Evolutionary conservation across 495 filamentous ascomycete genomes (phyloP).

Genomic region (Neurospora tetrasperma): DNA sequence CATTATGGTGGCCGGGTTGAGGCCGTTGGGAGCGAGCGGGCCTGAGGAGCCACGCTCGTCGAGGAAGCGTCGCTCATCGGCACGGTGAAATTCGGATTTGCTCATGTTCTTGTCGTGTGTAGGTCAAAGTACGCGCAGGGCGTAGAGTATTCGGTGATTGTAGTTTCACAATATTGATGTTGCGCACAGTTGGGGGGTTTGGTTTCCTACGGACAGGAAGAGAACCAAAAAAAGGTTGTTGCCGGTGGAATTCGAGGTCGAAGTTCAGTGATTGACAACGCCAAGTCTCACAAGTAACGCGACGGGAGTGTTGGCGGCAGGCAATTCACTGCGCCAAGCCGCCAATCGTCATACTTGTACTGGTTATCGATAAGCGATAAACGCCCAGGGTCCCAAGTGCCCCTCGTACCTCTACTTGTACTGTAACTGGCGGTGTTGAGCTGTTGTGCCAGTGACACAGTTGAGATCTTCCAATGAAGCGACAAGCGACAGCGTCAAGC

Average conservation of each 20-base stretch:
- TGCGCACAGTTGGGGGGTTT: neutral
- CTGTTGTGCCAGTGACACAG: neutral
- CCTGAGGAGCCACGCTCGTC: constrained; percentile 57
- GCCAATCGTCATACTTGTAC: neutral
- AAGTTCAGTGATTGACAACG: neutral
- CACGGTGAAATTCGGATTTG: constrained; percentile 45
- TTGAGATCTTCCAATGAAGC: neutral
- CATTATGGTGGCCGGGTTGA: constrained; percentile 82
- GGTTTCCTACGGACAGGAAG: neutral
- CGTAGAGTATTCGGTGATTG: neutral
- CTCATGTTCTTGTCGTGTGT: constrained; percentile 6
- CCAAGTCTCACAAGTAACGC: neutral
- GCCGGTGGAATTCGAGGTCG: neutral
- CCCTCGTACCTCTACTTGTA: neutral
- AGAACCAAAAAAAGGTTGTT: neutral
- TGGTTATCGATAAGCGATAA: neutral
- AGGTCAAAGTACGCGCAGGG: neutral
- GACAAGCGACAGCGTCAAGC: neutral
- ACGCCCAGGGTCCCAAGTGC: neutral
- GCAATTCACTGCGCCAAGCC: neutral
- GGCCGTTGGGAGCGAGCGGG: constrained; percentile 50
- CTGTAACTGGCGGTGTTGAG: neutral
- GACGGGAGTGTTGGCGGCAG: neutral
- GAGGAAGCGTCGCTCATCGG: constrained; percentile 64
- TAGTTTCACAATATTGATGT: neutral